These are phyloP conservation scores for Schwanniomyces vanrijiae DNA, from an alignment of 805 yeast genomes.

Conservation along the genomic window DNA sequence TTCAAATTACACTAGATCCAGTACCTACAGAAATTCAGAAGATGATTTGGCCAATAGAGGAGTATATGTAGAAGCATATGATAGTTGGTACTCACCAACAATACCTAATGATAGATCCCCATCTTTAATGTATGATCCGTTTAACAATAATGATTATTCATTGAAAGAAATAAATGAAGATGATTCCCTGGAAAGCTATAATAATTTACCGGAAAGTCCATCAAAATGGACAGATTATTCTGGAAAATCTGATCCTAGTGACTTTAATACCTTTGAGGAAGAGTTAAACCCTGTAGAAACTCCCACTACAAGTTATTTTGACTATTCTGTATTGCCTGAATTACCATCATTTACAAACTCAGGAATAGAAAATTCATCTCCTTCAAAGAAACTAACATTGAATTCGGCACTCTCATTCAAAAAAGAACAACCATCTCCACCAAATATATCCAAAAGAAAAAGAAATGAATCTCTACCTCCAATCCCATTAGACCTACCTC, in stretches of 20 bases:
- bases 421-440: constrained; percentile 19
- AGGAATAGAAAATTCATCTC: constrained; percentile 8
- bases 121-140: constrained; percentile 14
- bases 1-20: not conserved
- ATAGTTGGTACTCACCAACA: constrained; percentile 27
- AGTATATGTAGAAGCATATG: not conserved
- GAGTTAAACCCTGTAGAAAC: constrained; percentile 11
- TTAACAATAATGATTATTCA: not conserved
- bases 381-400: constrained; percentile 16
- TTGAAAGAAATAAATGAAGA: not conserved
- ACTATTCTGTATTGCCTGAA: constrained; percentile 36
- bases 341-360: constrained; percentile 18
- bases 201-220: constrained; percentile 4
- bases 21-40: not conserved
- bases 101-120: constrained; percentile 28
- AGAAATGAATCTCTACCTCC: constrained; percentile 38
- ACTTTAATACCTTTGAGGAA: constrained; percentile 3
- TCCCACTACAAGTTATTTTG: constrained; percentile 26
- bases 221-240: constrained; percentile 6
- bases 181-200: constrained; percentile 2
- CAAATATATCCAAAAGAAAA: constrained; percentile 7
- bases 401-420: constrained; percentile 35
- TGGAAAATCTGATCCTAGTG: constrained; percentile 6
- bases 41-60: constrained; percentile 1
- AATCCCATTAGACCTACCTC: constrained; percentile 50